Evolutionary conservation across 805 yeast species (phyloP).

Genomic region (Ogataea allantospora): DNA sequence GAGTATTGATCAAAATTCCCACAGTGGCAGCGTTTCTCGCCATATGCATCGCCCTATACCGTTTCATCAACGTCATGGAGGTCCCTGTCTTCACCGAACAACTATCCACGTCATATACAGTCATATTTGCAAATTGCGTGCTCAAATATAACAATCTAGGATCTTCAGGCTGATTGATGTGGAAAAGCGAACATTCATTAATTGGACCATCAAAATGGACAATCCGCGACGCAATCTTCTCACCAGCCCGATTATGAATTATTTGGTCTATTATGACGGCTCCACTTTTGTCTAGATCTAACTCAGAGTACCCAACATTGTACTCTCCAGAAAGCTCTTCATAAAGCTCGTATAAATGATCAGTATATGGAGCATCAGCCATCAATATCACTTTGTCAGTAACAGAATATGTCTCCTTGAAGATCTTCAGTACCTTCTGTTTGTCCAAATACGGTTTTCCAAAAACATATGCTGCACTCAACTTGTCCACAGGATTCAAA

Average conservation of each 20-base stretch:
- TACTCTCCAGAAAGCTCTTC: conserved; percentile 32
- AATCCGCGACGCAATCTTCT: conserved; percentile 33
- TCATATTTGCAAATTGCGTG: conserved; percentile 60
- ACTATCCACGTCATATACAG: conserved; percentile 46
- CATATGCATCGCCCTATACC: conserved; percentile 82
- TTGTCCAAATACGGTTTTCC: conserved; percentile 62
- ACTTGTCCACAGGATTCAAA: conserved; percentile 67
- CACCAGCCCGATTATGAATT: conserved; percentile 4
- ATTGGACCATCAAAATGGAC: conserved; percentile 33
- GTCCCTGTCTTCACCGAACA: conserved; percentile 51
- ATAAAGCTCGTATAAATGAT: conserved; percentile 42
- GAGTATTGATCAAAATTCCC: conserved; percentile 86
- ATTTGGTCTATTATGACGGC: conserved; percentile 28
- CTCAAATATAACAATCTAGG: conserved; percentile 75
- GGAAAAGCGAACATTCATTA: conserved; percentile 59
- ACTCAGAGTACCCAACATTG: conserved; percentile 39
- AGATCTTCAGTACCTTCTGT: conserved; percentile 35
- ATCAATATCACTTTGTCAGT: conserved; percentile 55
- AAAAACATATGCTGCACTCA: conserved; percentile 78
- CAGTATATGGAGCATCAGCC: conserved; percentile 71
- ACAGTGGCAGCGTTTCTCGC: conserved; percentile 91
- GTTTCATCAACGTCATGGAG: conserved; percentile 72
- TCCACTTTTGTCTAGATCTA: conserved; percentile 32
- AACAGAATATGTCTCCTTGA: conserved; percentile 42
- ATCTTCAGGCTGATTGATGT: conserved; percentile 69